Percentiles rank a stretch among this genome's conserved stretches.
Conservation (phyloP, 2,329 filamentous ascomycete genomes). For the Herpotrichia juniperi region DNA sequence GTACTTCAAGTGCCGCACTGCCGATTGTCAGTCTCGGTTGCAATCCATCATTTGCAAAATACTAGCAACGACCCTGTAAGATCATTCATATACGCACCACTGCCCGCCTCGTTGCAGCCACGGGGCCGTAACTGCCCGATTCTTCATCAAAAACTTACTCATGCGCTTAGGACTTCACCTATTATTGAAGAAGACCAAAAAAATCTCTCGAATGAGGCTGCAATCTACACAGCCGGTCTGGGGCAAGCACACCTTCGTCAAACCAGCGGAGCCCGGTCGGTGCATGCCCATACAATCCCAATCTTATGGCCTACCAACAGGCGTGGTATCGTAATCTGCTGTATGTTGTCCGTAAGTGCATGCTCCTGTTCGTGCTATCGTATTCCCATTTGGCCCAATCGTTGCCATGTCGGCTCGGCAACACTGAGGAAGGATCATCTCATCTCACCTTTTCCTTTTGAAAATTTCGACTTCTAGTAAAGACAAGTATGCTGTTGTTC, state of each 20-base stretch:
- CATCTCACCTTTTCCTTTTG: too few relatives aligned
- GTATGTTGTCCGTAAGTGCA: too few relatives aligned
- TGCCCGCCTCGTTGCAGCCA: background rate
- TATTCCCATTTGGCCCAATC: too few relatives aligned
- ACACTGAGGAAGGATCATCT: too few relatives aligned
- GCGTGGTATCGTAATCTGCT: background rate
- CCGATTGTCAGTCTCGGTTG: background rate
- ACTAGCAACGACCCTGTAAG: background rate
- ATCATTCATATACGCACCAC: background rate
- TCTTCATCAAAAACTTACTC: background rate
- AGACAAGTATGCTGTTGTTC: too few relatives aligned
- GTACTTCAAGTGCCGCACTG: background rate
- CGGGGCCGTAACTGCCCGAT: background rate
- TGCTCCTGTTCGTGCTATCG: too few relatives aligned
- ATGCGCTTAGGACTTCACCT: background rate
- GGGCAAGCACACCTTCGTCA: background rate
- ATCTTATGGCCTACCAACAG: background rate
- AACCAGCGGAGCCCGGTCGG: background rate
- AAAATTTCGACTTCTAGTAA: too few relatives aligned
- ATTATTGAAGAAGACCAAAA: background rate
- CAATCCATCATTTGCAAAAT: background rate
- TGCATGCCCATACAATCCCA: background rate
- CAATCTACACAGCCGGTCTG: background rate
- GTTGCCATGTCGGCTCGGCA: too few relatives aligned
- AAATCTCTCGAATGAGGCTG: background rate